These are phyloP conservation scores for Penicillium sp. DNA, from an alignment of 2,329 filamentous ascomycete species.

Conservation along the genomic window DNA sequence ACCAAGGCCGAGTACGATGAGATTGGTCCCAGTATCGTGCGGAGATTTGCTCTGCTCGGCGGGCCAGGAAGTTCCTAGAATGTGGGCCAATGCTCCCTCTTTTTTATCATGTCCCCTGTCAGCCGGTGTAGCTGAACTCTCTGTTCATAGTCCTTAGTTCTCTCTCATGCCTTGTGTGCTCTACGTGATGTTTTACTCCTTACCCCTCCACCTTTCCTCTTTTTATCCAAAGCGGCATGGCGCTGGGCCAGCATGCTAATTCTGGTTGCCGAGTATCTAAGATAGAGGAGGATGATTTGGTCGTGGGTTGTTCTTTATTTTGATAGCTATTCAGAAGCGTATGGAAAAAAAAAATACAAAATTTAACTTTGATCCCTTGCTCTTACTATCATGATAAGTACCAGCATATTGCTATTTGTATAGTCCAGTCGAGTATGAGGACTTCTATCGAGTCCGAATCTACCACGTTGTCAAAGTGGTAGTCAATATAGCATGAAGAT, in stretches of 20 bases:
- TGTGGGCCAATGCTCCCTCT: constrained; percentile 1
- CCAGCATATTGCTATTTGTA: no score
- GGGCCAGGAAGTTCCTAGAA: constrained; percentile 68
- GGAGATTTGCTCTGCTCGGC: constrained; percentile 89
- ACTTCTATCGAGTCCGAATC: no score
- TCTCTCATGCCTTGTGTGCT: constrained; percentile 13
- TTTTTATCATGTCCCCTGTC: constrained; percentile 23
- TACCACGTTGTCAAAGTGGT: no score
- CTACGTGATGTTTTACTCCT: constrained; percentile 8
- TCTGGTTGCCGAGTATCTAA: constrained; percentile 15
- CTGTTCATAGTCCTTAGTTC: constrained; percentile 32
- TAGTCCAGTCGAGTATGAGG: no score
- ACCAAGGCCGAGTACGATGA: constrained; percentile 90
- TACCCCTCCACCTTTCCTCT: constrained; percentile 7
- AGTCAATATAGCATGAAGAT: no score
- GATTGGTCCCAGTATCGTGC: constrained; percentile 91
- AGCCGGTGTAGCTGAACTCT: constrained; percentile 24
- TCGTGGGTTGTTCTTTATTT: constrained; percentile 8
- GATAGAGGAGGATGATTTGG: constrained; percentile 11
- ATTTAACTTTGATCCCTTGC: background rate
- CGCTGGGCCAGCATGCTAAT: constrained; percentile 15
- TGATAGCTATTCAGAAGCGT: constrained; percentile 17
- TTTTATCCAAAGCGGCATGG: constrained; percentile 16
- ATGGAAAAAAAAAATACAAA: constrained; percentile 18
- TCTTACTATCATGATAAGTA: background rate